Conservation (phyloP, 306 rosid genomes). For the Lathyrus aphaca region DNA sequence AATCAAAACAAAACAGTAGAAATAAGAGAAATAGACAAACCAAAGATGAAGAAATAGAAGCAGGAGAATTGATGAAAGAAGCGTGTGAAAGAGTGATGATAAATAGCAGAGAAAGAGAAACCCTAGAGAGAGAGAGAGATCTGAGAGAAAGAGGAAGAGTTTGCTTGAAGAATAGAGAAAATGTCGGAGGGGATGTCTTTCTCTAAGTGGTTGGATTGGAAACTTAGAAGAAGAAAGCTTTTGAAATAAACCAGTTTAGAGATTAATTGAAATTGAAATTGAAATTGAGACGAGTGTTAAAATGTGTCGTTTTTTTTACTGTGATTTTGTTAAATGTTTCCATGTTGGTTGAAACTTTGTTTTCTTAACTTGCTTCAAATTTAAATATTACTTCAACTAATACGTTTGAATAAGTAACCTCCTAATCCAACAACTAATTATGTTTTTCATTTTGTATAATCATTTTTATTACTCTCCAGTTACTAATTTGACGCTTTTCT, state of each 20-base stretch:
- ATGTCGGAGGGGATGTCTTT: conserved; percentile 79
- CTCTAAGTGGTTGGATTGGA: conserved; percentile 47
- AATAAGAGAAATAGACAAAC: conserved; percentile 20
- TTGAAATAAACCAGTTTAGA: conserved; percentile 10
- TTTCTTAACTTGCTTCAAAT: conserved; percentile 1
- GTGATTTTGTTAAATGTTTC: background rate
- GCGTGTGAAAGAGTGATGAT: conserved; percentile 47
- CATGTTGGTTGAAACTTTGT: background rate
- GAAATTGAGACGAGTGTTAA: background rate
- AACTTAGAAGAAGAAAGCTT: conserved; percentile 12
- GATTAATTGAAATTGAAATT: background rate
- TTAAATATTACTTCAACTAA: background rate
- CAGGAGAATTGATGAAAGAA: conserved; percentile 38
- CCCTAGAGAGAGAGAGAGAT: conserved; percentile 47
- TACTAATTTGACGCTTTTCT: background rate
- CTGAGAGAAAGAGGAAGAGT: conserved; percentile 53
- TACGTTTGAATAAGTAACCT: background rate
- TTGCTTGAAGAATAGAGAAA: conserved; percentile 82
- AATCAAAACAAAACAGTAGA: conserved; percentile 27
- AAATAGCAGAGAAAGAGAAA: conserved; percentile 50
- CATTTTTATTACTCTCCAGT: no score
- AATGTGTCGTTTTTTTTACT: background rate
- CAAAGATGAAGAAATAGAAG: conserved; percentile 42
- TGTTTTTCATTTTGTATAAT: background rate
- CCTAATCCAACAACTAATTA: background rate